Evolutionary conservation across 2,329 filamentous ascomycete genomes (phyloP), one percentile per base, ranked within the genome.

Genomic region (Trichoderma polysporum): DNA sequence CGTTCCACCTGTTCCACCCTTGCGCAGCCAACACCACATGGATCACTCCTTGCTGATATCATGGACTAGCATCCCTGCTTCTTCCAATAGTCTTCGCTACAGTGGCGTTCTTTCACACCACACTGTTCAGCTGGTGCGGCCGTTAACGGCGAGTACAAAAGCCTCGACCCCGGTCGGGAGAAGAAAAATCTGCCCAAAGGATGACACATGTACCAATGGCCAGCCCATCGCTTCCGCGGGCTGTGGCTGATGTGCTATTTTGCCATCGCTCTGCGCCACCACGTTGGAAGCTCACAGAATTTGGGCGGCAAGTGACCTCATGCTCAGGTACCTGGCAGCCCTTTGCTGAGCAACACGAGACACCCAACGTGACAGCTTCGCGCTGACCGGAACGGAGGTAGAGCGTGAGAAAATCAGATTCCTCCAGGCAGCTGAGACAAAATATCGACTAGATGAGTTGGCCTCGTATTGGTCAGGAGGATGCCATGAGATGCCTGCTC

Each of bases 301-400:
- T 45, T 45, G 35, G 15, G 62, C 41, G 65, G 65, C 58, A 57
- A 67, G 65, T 67, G 65, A 67, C 65, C 65, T 62, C 57, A 31
- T 29, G 19, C 12, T n/a, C 22, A 57, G 45, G 57, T 62, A 54
- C 19, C 33, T 45, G n/a, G 33, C 15, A 17, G 45, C 59, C 41
- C 29, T 49, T 29, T 49, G 41, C 57, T 60, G 9, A n/a, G 49
- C 47, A 63, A 47, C 60, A 54, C 57, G 60, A 33, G 49, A 45
- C 35, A 17, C 31, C 13, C 35, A 54, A 17, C 47, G 49, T 63
- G 60, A 63, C 49, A 52, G 35, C 49, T 33, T 63, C 60, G 54
- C 49, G 60, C 29, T 49, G 57, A 35, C 41, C 15, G 37, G 25
- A 25, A 17, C 49, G 45, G 47, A 41, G 31, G 22, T 13, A 37